Evolutionary conservation across 2,329 filamentous ascomycete genomes (phyloP), one percentile per base, ranked within the genome.

Genomic region (Penicillium occitanis): DNA sequence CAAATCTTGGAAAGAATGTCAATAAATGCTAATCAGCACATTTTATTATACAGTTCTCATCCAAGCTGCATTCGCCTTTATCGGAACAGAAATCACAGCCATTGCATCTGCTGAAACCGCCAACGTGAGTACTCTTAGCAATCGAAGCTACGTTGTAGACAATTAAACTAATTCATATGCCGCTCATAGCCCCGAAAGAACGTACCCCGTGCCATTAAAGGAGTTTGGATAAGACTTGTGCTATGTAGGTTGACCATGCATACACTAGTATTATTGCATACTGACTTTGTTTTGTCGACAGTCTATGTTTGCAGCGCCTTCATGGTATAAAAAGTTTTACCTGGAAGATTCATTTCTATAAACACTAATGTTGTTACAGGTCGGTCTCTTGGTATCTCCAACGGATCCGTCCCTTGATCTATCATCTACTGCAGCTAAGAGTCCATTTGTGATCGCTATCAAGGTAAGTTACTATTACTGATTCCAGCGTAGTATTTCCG

Each of bases 381-480:
- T 70, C 30, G 68, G 68, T 3, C 40, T 70, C 1, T 55, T 70
- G n/a, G 68, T 69, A 2, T 70, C 68, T 55, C 67, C 68, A 1
- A 65, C 68, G 25, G 67, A 70, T 25, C 64, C 67, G 13, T 70
- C 68, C n/a, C 67, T 70, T 22, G 46, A 66, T 35, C 61, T 70
- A 10, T 55, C 63, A 40, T 78, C 80, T 7, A 84, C 83, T 58
- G 85, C 85, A 1, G 83, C 82, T 5, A 83, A 84, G 1, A 79
- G 78, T 5, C 78, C 80, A 0, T 82, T 80, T 63, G 79, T 81
- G 48, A 74, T 80, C 11, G 80, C 77, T 13, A 80, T 82, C 67
- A 62, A 65, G 40, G 68, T 69, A 42, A 46, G 42, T 28, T 5
- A 33, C 8, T 3, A 2, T 14, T 30, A 14, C 11, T n/a, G 17